Percentiles rank a stretch among this genome's conserved stretches.
These are phyloP conservation scores for Leishmania mexicana DNA, from an alignment of 208 protist genomes.

Conservation along the genomic window DNA sequence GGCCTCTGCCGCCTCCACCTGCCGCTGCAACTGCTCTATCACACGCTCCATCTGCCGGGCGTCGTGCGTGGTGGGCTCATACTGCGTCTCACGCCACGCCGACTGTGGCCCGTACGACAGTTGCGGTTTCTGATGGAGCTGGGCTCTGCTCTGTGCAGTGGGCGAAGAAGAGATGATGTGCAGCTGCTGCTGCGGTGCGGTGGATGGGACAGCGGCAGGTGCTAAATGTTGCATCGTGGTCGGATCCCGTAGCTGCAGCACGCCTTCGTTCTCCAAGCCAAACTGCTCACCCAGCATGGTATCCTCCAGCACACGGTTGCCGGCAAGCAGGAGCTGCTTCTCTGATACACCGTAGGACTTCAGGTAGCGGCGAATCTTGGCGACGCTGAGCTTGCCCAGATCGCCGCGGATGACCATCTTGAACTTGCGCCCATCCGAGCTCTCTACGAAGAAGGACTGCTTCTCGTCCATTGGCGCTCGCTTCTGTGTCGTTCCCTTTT, in stretches of 20 bases:
- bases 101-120: not conserved
- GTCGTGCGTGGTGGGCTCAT: not conserved
- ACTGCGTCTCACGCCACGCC: not conserved
- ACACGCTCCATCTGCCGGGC: slow-evolving; percentile 26
- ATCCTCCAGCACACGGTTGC: slow-evolving; percentile 47
- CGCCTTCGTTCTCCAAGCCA: slow-evolving; percentile 48
- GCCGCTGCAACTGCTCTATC: slow-evolving; percentile 35
- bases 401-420: slow-evolving; percentile 88
- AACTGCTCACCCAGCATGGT: slow-evolving; percentile 71
- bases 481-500: not conserved
- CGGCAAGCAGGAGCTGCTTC: slow-evolving; percentile 47
- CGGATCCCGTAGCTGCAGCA: slow-evolving; percentile 44
- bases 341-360: slow-evolving; percentile 70
- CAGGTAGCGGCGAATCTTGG: slow-evolving; percentile 78
- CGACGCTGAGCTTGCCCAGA: slow-evolving; percentile 70
- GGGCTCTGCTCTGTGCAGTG: no score
- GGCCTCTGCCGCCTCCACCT: slow-evolving; percentile 27
- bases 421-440: slow-evolving; percentile 76
- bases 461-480: slow-evolving; percentile 44
- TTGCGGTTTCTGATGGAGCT: not conserved
- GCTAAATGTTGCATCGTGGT: not conserved
- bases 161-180: no score
- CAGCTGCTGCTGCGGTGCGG: not conserved
- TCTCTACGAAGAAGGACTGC: slow-evolving; percentile 73
- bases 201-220: not conserved